phyloP scores from a whole-genome alignment of 2,329 filamentous ascomycete genomes.

The Exophiala viscosa region DNA sequence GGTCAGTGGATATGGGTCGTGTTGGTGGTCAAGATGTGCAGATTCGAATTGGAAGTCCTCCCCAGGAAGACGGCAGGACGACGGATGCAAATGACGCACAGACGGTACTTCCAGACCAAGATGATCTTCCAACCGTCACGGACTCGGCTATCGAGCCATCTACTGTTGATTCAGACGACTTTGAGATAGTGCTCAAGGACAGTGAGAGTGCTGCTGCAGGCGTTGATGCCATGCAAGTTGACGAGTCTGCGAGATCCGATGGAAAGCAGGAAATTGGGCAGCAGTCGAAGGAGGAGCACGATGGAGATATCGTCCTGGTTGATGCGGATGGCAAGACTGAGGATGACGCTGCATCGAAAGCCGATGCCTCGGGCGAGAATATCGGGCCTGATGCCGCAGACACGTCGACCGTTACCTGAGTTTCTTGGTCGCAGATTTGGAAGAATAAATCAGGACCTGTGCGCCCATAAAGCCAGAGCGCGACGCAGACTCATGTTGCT shows the following conservation, averaged over 20 bases:
- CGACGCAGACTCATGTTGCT: no score
- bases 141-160: background rate
- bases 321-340: constrained; percentile 30
- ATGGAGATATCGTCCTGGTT: constrained; percentile 40
- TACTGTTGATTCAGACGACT: constrained; percentile 17
- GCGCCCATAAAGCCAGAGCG: no score
- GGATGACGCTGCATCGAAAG: constrained; percentile 9
- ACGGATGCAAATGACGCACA: constrained; percentile 23
- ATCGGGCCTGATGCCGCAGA: constrained; percentile 9
- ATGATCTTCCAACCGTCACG: background rate
- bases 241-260: constrained; percentile 6
- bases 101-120: constrained; percentile 15
- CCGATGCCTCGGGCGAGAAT: constrained; percentile 4
- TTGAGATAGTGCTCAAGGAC: constrained; percentile 22
- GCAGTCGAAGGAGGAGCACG: constrained; percentile 24
- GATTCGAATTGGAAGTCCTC: constrained; percentile 34
- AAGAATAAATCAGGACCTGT: no score
- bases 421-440: background rate
- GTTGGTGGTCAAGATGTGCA: constrained; percentile 54
- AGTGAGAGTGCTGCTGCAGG: constrained; percentile 12
- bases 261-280: constrained; percentile 14
- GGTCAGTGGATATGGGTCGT: constrained; percentile 79
- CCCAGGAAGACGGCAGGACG: constrained; percentile 9
- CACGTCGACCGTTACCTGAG: constrained; percentile 6
- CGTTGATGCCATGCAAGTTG: constrained; percentile 20